Evolutionary conservation across 2,329 filamentous ascomycete species (phyloP).

Genomic region (Stylonectria norvegica): DNA sequence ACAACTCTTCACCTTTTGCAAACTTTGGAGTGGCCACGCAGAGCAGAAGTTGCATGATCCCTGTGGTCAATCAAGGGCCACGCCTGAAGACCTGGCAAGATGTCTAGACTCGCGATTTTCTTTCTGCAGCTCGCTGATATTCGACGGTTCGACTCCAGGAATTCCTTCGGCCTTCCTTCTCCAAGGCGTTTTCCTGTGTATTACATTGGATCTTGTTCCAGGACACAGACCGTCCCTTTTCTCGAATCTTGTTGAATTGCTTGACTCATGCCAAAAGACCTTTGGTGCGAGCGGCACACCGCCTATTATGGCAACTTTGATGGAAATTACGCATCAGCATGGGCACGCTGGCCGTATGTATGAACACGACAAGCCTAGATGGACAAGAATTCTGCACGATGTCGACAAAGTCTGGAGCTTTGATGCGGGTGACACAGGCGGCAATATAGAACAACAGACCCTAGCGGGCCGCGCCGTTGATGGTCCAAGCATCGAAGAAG

Average conservation of each 20-base stretch:
- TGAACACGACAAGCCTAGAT: slow-evolving; percentile 33
- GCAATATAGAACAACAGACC: too few species aligned
- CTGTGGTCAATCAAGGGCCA: slow-evolving; percentile 10
- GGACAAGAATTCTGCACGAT: slow-evolving; percentile 27
- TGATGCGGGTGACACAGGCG: too few species aligned
- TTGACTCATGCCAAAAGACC: slow-evolving; percentile 31
- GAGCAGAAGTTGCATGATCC: slow-evolving; percentile 15
- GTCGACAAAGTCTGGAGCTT: slow-evolving; percentile 28
- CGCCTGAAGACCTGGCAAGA: slow-evolving; percentile 30
- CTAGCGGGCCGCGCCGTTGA: too few species aligned
- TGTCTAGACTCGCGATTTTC: slow-evolving; percentile 34
- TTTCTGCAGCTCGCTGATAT: slow-evolving; percentile 39
- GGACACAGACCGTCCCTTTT: slow-evolving; percentile 34
- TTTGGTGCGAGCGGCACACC: slow-evolving; percentile 35
- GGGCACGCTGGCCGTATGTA: slow-evolving; percentile 30
- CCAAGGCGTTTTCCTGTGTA: slow-evolving; percentile 36
- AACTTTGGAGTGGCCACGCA: slow-evolving; percentile 30
- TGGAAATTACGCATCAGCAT: slow-evolving; percentile 34
- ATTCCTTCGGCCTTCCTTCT: slow-evolving; percentile 36
- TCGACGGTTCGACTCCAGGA: slow-evolving; percentile 32
- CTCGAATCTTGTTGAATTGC: slow-evolving; percentile 35
- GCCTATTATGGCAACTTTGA: slow-evolving; percentile 32
- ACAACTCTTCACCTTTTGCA: slow-evolving; percentile 39
- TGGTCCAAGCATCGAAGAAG: too few species aligned
- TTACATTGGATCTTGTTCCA: slow-evolving; percentile 33